phyloP scores from a whole-genome alignment of 2,329 filamentous ascomycete genomes.

The Pseudomassariella vexata region DNA sequence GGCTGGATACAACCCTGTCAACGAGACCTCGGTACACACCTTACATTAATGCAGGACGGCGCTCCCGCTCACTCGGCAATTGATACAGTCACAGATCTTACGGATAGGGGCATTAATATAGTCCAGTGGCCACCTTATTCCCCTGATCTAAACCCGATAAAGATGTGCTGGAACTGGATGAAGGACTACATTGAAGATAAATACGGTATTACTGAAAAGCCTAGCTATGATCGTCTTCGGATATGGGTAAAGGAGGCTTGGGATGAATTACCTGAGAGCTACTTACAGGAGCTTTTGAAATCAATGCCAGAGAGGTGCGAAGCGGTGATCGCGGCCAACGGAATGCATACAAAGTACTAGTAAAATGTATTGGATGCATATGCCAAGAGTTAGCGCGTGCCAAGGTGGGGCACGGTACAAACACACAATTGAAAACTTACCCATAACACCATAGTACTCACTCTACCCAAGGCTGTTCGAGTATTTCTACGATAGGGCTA shows the following conservation, averaged over 20 bases:
- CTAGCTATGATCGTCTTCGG: background rate
- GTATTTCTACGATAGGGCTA: too few relatives aligned
- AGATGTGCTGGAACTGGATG: slow-evolving; percentile 1
- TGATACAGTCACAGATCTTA: background rate
- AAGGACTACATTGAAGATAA: slow-evolving; percentile 4
- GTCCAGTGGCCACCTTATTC: slow-evolving; percentile 1
- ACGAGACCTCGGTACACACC: background rate
- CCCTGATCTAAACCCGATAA: slow-evolving; percentile 3
- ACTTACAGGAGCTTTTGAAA: background rate
- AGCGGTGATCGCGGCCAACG: slow-evolving; percentile 1
- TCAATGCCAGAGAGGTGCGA: slow-evolving; percentile 1
- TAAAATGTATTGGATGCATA: too few relatives aligned
- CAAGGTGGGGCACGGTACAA: too few relatives aligned
- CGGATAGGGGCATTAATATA: background rate
- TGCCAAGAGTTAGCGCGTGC: too few relatives aligned
- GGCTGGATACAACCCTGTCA: background rate
- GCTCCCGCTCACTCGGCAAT: background rate
- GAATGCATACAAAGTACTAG: background rate
- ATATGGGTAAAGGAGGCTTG: slow-evolving; percentile 1
- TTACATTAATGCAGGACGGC: slow-evolving; percentile 1
- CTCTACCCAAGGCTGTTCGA: too few relatives aligned
- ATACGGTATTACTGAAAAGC: background rate
- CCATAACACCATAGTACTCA: too few relatives aligned
- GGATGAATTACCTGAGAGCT: background rate
- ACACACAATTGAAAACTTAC: too few relatives aligned